Conservation (phyloP, 2,329 filamentous ascomycete genomes). For the Aspergillus brunneoviolaceus region DNA sequence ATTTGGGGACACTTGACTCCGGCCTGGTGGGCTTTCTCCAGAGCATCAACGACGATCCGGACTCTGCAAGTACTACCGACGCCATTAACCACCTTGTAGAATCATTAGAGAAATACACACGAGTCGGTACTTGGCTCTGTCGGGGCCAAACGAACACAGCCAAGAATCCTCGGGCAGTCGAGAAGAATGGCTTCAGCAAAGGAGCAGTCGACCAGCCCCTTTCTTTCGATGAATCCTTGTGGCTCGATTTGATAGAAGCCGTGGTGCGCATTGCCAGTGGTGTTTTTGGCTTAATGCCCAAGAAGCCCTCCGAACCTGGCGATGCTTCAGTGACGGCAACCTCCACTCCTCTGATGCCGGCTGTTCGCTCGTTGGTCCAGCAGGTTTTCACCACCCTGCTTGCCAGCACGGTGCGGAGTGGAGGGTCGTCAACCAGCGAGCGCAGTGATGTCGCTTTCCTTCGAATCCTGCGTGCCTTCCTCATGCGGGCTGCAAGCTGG, state of each 20-base stretch:
- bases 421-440: conserved; percentile 30
- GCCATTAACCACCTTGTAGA: conserved; percentile 72
- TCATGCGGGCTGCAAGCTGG: conserved; percentile 74
- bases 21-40: conserved; percentile 72
- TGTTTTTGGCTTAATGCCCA: conserved; percentile 57
- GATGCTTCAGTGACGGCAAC: conserved; percentile 24
- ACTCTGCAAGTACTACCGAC: conserved; percentile 60
- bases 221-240: conserved; percentile 61
- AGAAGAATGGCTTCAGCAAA: conserved; percentile 39
- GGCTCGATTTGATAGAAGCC: conserved; percentile 65
- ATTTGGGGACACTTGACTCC: conserved; percentile 75
- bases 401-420: conserved; percentile 63
- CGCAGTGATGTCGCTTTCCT: conserved; percentile 73
- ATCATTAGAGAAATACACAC: conserved; percentile 81
- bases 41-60: conserved; percentile 57
- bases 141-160: conserved; percentile 74
- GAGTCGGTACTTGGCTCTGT: conserved; percentile 94
- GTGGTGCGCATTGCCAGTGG: conserved; percentile 64
- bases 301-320: conserved; percentile 7
- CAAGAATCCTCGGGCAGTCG: conserved; percentile 29
- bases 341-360: conserved; percentile 54
- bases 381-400: conserved; percentile 86
- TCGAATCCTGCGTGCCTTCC: conserved; percentile 82
- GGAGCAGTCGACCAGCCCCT: conserved; percentile 56
- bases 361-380: conserved; percentile 79